These are phyloP conservation scores for Bipolaris cookei DNA, from an alignment of 2,329 filamentous ascomycete genomes.

Conservation along the genomic window DNA sequence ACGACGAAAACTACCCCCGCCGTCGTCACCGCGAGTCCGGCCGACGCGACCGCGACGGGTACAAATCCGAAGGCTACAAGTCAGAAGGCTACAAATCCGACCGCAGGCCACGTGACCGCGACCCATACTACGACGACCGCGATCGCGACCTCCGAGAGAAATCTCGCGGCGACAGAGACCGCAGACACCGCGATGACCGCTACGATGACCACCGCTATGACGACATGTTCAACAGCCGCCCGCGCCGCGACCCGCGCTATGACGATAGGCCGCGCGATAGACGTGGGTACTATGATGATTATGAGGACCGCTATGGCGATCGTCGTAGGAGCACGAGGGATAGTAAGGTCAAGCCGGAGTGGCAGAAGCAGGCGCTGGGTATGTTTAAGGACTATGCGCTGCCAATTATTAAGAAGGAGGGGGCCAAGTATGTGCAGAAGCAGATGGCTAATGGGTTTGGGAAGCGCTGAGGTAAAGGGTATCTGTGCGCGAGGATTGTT, in stretches of 20 bases:
- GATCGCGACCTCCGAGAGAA: constrained; percentile 31
- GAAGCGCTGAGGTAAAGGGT: constrained; percentile 16
- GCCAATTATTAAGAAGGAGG: constrained; percentile 44
- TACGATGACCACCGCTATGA: constrained; percentile 29
- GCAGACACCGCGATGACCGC: constrained; percentile 22
- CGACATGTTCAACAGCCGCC: constrained; percentile 26
- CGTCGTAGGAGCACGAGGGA: constrained; percentile 18
- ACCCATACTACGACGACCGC: constrained; percentile 16
- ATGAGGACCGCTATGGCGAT: constrained; percentile 23
- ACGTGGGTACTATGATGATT: constrained; percentile 16
- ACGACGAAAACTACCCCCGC: constrained; percentile 34
- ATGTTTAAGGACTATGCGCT: constrained; percentile 45
- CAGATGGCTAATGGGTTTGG: constrained; percentile 33
- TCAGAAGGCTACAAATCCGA: constrained; percentile 25
- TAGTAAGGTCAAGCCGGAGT: constrained; percentile 24
- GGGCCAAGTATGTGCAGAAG: constrained; percentile 40
- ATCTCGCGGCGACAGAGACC: constrained; percentile 20
- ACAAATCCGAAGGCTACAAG: constrained; percentile 37
- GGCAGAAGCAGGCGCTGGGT: constrained; percentile 41
- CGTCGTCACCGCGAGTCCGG: constrained; percentile 21
- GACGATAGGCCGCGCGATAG: constrained; percentile 16
- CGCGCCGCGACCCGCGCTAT: constrained; percentile 23
- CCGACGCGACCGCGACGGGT: constrained; percentile 31
- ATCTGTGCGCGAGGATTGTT: neutral
- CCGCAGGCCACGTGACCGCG: constrained; percentile 8